Conservation (phyloP, 2,329 filamentous ascomycete species). For the Fusarium pseudoanthophilum region DNA sequence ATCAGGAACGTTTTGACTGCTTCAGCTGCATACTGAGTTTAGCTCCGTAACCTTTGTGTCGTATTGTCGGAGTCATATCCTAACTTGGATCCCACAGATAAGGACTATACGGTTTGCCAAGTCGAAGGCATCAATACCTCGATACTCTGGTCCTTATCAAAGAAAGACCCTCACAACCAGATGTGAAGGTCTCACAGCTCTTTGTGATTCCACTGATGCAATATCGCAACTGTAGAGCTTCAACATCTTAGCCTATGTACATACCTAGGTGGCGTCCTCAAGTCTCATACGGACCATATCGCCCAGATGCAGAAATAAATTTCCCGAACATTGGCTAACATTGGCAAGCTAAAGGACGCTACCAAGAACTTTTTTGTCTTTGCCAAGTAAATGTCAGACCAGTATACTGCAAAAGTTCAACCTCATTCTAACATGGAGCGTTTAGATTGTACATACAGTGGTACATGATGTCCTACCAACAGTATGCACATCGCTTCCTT, state of each 20-base stretch:
- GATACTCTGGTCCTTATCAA: not conserved
- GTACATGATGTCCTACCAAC: not conserved
- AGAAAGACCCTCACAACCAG: not conserved
- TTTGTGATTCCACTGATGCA: not conserved
- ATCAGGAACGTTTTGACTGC: slow-evolving; percentile 13
- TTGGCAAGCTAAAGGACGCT: slow-evolving; percentile 4
- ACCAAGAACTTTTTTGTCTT: slow-evolving; percentile 5
- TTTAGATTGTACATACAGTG: not conserved
- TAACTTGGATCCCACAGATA: slow-evolving; percentile 29
- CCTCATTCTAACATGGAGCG: not conserved
- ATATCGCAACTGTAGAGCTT: not conserved
- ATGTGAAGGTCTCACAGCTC: not conserved
- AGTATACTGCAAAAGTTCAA: slow-evolving; percentile 19
- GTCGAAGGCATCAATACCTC: slow-evolving; percentile 3
- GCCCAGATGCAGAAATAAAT: slow-evolving; percentile 9
- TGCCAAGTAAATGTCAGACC: slow-evolving; percentile 15
- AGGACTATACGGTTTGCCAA: slow-evolving; percentile 13
- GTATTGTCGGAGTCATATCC: slow-evolving; percentile 25
- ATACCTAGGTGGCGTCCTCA: not conserved
- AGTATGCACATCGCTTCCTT: slow-evolving; percentile 2
- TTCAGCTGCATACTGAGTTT: slow-evolving; percentile 14
- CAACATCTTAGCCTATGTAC: not conserved
- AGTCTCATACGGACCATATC: not conserved
- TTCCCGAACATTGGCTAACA: slow-evolving; percentile 13
- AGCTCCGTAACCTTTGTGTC: slow-evolving; percentile 12